Percentiles rank a stretch among this genome's conserved stretches.
These are phyloP conservation scores for Fomitopsis pinicola DNA, from an alignment of 1,284 basidiomycete genomes.

Conservation along the genomic window DNA sequence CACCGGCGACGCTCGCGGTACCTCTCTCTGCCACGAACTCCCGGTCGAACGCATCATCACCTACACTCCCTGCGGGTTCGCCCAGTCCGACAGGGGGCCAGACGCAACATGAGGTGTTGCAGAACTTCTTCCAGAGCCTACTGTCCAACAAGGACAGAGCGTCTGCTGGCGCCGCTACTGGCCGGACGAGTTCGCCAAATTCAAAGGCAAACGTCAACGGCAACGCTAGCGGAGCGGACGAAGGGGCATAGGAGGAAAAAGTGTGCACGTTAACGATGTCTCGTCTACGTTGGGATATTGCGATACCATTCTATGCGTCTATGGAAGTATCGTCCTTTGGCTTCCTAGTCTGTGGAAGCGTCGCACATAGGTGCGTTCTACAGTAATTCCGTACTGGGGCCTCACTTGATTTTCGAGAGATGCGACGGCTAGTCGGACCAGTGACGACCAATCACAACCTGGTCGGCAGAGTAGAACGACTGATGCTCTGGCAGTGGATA, in stretches of 20 bases:
- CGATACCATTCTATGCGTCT: background rate
- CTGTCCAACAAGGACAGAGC: conserved; percentile 58
- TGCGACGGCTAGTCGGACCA: background rate
- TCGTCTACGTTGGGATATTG: background rate
- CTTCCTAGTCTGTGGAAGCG: background rate
- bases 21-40: conserved; percentile 17
- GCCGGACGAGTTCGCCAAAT: conserved; percentile 15
- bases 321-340: background rate
- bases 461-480: background rate
- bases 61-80: conserved; percentile 32
- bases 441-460: background rate
- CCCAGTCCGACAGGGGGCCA: conserved; percentile 51
- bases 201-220: conserved; percentile 27
- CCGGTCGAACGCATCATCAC: conserved; percentile 32
- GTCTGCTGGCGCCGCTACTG: conserved; percentile 14
- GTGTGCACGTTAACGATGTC: conserved; percentile 2
- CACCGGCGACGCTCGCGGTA: conserved; percentile 20
- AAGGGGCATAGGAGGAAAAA: conserved; percentile 23
- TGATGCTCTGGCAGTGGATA: background rate
- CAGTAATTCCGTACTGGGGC: background rate
- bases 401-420: background rate
- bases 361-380: background rate
- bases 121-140: conserved; percentile 84
- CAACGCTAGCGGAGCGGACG: conserved; percentile 30
- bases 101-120: conserved; percentile 76